Evolutionary conservation across 2,329 filamentous ascomycete species (phyloP).

Genomic region (Fusarium praegraminearum): DNA sequence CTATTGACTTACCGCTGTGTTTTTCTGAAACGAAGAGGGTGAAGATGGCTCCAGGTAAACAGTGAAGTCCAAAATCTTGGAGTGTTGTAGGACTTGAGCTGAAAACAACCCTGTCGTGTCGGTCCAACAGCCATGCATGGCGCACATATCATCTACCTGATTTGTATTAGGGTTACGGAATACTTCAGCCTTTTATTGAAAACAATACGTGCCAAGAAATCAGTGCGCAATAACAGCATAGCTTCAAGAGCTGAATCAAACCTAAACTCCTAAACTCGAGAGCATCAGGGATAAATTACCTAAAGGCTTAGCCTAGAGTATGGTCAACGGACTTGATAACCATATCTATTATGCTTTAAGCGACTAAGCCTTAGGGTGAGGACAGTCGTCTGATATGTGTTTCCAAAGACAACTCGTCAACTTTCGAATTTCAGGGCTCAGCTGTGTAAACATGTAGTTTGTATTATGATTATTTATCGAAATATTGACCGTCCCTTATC

Average conservation of each 20-base stretch:
- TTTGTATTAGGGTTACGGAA: neutral
- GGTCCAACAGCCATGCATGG: neutral
- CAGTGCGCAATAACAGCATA: too few relatives aligned
- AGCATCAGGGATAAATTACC: too few relatives aligned
- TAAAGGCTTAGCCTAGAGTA: too few relatives aligned
- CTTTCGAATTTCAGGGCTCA: neutral
- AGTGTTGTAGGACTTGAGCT: neutral
- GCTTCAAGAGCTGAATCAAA: neutral
- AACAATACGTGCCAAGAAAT: too few relatives aligned
- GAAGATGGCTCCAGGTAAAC: neutral
- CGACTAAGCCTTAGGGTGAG: too few relatives aligned
- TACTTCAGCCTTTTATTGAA: neutral
- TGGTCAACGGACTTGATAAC: fast-evolving
- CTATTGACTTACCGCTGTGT: neutral
- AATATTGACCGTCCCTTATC: too few relatives aligned
- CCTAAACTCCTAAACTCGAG: neutral
- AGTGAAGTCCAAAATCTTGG: neutral
- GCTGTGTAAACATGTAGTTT: neutral
- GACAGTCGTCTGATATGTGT: neutral
- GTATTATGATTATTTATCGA: fast-evolving
- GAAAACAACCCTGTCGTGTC: conserved; percentile 8
- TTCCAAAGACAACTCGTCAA: neutral
- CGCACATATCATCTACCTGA: neutral
- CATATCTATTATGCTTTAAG: fast-evolving
- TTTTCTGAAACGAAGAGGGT: neutral